These are phyloP conservation scores for Corynespora cassiicola DNA, from an alignment of 2,329 filamentous ascomycete species.

Conservation along the genomic window DNA sequence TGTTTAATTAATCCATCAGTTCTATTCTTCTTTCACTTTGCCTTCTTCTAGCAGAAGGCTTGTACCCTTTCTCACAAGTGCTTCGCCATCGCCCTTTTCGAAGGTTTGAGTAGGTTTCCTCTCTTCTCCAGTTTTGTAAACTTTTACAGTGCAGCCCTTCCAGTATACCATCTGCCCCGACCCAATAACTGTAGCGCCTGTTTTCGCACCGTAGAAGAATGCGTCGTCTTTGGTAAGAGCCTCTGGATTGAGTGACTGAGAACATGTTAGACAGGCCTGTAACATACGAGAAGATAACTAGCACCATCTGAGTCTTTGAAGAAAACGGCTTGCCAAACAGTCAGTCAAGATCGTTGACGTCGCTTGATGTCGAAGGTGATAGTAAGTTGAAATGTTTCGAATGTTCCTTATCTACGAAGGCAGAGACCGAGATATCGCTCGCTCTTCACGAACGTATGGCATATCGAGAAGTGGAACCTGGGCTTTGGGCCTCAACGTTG, in stretches of 20 bases:
- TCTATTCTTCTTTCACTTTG: slow-evolving; percentile 2
- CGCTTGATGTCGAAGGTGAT: not conserved
- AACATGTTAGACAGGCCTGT: slow-evolving; percentile 1
- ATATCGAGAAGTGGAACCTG: slow-evolving; percentile 3
- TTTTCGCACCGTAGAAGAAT: slow-evolving; percentile 2
- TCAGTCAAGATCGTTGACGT: not conserved
- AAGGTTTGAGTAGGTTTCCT: not conserved
- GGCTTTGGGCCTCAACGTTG: slow-evolving; percentile 2
- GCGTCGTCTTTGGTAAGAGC: slow-evolving; percentile 1
- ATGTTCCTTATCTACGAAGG: slow-evolving; percentile 1
- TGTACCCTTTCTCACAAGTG: slow-evolving; percentile 3
- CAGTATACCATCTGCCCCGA: slow-evolving; percentile 4
- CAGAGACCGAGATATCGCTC: slow-evolving; percentile 1
- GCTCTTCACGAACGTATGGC: slow-evolving; percentile 3
- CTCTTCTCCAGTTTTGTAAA: slow-evolving; percentile 1
- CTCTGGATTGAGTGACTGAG: slow-evolving; percentile 1
- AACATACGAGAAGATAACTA: not conserved
- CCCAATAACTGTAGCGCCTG: slow-evolving; percentile 1
- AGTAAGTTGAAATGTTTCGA: slow-evolving; percentile 2
- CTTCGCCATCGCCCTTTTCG: not conserved
- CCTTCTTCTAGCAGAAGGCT: slow-evolving; percentile 3
- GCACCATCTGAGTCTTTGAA: slow-evolving; percentile 1
- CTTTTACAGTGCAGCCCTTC: slow-evolving; percentile 1
- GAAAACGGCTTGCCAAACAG: not conserved
- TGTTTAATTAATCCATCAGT: slow-evolving; percentile 1